Conservation (phyloP, 768 basidiomycete genomes). For the Termitomyces sp. region DNA sequence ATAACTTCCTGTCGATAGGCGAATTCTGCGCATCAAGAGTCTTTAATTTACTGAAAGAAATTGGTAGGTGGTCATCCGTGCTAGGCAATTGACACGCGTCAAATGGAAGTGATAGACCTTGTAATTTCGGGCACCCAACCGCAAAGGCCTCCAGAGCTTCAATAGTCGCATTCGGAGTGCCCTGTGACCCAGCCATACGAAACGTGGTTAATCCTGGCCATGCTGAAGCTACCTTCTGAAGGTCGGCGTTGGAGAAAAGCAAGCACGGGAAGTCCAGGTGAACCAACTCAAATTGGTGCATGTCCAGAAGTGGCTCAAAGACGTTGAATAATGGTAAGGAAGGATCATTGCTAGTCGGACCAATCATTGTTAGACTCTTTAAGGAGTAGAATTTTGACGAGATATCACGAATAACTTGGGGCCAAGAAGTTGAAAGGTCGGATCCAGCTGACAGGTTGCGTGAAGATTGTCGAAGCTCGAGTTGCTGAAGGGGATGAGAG, state of each 20-base stretch:
- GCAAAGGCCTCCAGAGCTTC: neutral
- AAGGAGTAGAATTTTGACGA: neutral
- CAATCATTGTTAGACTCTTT: neutral
- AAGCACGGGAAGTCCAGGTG: conserved; percentile 5
- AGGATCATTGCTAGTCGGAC: neutral
- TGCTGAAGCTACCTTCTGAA: conserved; percentile 1
- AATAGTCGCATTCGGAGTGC: conserved; percentile 4
- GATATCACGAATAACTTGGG: neutral
- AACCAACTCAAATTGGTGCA: conserved; percentile 1
- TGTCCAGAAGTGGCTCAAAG: conserved; percentile 5
- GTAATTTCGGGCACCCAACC: conserved; percentile 1
- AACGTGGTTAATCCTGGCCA: conserved; percentile 1
- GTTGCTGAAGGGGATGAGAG: conserved; percentile 2
- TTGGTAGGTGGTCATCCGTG: neutral
- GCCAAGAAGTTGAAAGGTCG: neutral
- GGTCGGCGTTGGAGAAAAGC: conserved; percentile 1
- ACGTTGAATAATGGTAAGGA: neutral
- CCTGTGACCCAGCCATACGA: neutral
- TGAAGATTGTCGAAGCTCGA: neutral
- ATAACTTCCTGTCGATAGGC: neutral
- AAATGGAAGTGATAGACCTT: conserved; percentile 5
- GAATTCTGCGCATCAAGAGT: conserved; percentile 3
- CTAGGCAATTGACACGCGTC: neutral
- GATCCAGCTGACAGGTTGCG: neutral
- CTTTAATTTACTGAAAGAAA: conserved; percentile 3